phyloP scores from a whole-genome alignment of 2,329 filamentous ascomycete species.

The Raffaelea arxii region DNA sequence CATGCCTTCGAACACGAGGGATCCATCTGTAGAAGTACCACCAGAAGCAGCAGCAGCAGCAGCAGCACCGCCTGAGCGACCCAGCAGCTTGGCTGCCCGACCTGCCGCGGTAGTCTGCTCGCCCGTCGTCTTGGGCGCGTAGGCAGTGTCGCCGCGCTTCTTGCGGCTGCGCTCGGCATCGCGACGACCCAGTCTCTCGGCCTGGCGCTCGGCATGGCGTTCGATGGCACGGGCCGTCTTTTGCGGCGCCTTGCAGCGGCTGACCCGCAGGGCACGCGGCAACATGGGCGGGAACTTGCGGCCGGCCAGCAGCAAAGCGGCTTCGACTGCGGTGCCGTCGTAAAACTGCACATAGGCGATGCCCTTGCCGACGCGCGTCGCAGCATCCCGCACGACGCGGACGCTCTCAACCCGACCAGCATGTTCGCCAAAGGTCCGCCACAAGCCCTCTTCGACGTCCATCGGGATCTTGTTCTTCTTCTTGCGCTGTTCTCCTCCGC shows the following conservation, averaged over 20 bases:
- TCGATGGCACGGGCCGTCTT: slow-evolving; percentile 46
- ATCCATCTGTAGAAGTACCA: slow-evolving; percentile 24
- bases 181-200: slow-evolving; percentile 1
- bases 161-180: background rate
- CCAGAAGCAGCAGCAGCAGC: background rate
- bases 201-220: slow-evolving; percentile 28
- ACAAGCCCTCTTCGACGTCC: slow-evolving; percentile 88
- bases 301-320: slow-evolving; percentile 76
- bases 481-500: slow-evolving; percentile 54
- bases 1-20: slow-evolving; percentile 72
- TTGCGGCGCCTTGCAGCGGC: slow-evolving; percentile 67
- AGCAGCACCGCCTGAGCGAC: slow-evolving; percentile 45
- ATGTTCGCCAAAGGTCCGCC: slow-evolving; percentile 64
- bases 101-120: slow-evolving; percentile 60
- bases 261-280: slow-evolving; percentile 78
- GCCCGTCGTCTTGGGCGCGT: slow-evolving; percentile 60
- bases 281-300: slow-evolving; percentile 93
- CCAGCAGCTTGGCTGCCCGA: slow-evolving; percentile 65
- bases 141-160: slow-evolving; percentile 24
- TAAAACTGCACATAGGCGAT: slow-evolving; percentile 97
- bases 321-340: slow-evolving; percentile 79
- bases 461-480: slow-evolving; percentile 61
- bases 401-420: slow-evolving; percentile 85
- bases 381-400: slow-evolving; percentile 78
- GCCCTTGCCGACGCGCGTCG: slow-evolving; percentile 89